These are phyloP conservation scores for Polyporus arcularius DNA, from an alignment of 768 basidiomycete species.

Conservation along the genomic window DNA sequence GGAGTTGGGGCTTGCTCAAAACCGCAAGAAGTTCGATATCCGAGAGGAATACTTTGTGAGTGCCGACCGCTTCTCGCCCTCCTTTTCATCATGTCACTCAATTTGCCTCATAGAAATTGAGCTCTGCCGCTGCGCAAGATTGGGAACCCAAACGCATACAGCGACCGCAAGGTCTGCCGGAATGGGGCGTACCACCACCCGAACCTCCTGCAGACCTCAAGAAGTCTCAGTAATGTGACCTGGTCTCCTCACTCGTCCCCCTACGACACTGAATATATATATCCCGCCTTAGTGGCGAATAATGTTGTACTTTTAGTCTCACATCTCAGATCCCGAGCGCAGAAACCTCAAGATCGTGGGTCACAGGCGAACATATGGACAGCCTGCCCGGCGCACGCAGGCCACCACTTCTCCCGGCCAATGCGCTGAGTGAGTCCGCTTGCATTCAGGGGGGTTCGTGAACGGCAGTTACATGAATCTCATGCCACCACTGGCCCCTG, in stretches of 20 bases:
- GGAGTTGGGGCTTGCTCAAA: slow-evolving; percentile 68
- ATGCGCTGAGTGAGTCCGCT: too few species aligned
- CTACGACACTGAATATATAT: background rate
- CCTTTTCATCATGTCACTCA: too few species aligned
- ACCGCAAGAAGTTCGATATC: slow-evolving; percentile 84
- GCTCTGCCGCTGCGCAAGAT: slow-evolving; percentile 60
- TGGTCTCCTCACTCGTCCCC: background rate
- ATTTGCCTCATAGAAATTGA: slow-evolving; percentile 53
- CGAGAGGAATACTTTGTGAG: slow-evolving; percentile 95
- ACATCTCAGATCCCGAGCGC: too few species aligned
- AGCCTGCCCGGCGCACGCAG: too few species aligned
- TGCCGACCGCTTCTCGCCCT: slow-evolving; percentile 19
- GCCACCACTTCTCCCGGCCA: too few species aligned
- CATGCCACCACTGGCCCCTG: too few species aligned
- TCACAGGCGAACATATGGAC: too few species aligned
- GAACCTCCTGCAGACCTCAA: slow-evolving; percentile 41
- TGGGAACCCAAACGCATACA: slow-evolving; percentile 89
- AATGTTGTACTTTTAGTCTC: background rate
- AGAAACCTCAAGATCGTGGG: too few species aligned
- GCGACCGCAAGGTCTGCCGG: slow-evolving; percentile 84
- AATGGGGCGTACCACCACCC: slow-evolving; percentile 87
- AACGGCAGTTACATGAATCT: too few species aligned
- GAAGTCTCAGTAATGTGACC: slow-evolving; percentile 3
- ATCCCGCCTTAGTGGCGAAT: background rate
- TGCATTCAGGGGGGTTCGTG: too few species aligned